These are phyloP conservation scores for Tritrichomonas musculus DNA, from an alignment of 208 protist species.

Conservation along the genomic window DNA sequence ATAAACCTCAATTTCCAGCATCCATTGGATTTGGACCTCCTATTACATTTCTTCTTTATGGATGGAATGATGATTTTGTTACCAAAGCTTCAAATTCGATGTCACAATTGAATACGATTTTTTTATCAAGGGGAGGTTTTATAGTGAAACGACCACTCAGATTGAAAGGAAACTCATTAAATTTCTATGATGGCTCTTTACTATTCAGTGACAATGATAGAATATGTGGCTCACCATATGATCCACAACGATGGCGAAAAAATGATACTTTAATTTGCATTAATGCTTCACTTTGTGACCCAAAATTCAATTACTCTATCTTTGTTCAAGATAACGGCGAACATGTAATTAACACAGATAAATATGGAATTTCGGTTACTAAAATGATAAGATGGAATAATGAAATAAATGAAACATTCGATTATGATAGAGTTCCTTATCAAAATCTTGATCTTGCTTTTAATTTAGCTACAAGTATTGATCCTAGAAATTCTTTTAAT, in stretches of 20 bases:
- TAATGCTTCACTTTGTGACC: background rate
- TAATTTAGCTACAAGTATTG: background rate
- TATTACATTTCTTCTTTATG: background rate
- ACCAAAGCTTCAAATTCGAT: background rate
- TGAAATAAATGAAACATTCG: background rate
- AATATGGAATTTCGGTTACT: no score
- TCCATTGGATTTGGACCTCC: background rate
- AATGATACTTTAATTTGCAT: background rate
- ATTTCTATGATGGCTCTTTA: background rate
- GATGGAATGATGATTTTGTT: background rate
- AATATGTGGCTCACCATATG: background rate
- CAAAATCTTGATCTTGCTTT: background rate
- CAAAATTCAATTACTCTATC: background rate
- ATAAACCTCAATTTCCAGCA: background rate
- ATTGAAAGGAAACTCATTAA: background rate
- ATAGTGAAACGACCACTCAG: background rate
- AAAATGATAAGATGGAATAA: background rate
- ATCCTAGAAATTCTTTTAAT: background rate
- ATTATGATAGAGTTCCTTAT: background rate
- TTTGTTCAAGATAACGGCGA: background rate
- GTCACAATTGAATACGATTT: background rate
- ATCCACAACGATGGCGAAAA: background rate
- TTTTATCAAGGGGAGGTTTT: background rate
- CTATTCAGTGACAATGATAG: background rate
- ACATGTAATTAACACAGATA: background rate